phyloP scores from a whole-genome alignment of 805 yeast genomes.

The Jamesozyma piceae region DNA sequence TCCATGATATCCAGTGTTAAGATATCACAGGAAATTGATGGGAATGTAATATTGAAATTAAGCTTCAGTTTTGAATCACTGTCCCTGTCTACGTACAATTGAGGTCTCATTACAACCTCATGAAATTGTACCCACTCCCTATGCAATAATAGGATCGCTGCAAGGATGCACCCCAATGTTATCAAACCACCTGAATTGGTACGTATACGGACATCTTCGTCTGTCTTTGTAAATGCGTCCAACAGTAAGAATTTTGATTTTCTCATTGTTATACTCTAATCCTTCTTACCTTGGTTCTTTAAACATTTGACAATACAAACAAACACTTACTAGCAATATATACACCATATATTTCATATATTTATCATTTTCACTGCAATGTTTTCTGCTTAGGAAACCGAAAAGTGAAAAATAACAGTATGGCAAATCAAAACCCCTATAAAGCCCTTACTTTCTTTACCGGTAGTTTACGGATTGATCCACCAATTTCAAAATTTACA shows the following conservation, averaged over 20 bases:
- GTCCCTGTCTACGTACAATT: conserved; percentile 81
- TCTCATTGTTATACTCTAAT: background rate
- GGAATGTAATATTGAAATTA: conserved; percentile 74
- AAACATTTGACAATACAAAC: no score
- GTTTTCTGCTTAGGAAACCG: no score
- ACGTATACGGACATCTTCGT: conserved; percentile 82
- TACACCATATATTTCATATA: no score
- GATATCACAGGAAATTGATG: conserved; percentile 75
- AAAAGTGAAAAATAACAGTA: no score
- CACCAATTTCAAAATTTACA: background rate
- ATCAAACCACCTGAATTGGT: conserved; percentile 88
- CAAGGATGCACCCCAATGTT: conserved; percentile 57
- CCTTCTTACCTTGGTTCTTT: no score
- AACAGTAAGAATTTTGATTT: conserved; percentile 37
- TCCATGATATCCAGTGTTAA: conserved; percentile 82
- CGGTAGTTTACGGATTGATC: background rate
- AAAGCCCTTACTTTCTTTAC: background rate
- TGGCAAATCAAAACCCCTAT: background rate
- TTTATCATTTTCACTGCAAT: no score
- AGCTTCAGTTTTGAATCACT: conserved; percentile 66
- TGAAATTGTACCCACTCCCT: conserved; percentile 74
- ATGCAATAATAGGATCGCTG: conserved; percentile 52
- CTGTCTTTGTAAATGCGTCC: conserved; percentile 91
- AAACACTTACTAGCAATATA: no score
- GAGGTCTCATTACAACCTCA: conserved; percentile 61